Conservation (phyloP, 1,284 basidiomycete species). For the Irpex rosettiformis region DNA sequence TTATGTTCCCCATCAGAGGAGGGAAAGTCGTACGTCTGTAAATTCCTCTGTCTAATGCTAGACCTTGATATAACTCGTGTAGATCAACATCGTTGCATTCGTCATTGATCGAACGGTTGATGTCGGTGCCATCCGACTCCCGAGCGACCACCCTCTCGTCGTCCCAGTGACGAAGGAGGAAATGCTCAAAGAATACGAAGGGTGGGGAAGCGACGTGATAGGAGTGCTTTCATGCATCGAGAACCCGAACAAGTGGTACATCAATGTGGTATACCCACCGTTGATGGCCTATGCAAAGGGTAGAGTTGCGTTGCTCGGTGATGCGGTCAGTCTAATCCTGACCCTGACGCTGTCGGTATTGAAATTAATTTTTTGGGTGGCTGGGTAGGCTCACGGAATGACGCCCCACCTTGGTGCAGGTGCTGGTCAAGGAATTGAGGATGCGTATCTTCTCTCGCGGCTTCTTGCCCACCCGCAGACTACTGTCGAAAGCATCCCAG, state of each 20-base stretch:
- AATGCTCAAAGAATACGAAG: slow-evolving; percentile 43
- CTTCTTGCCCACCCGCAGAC: slow-evolving; percentile 47
- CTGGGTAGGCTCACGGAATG: slow-evolving; percentile 51
- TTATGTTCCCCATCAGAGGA: slow-evolving; percentile 5
- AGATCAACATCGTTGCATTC: slow-evolving; percentile 10
- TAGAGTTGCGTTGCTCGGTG: slow-evolving; percentile 52
- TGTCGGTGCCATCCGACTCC: background rate
- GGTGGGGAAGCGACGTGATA: slow-evolving; percentile 45
- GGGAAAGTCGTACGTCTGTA: slow-evolving; percentile 4
- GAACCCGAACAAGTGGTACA: slow-evolving; percentile 54
- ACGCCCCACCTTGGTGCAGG: slow-evolving; percentile 58
- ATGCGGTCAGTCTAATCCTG: slow-evolving; percentile 41
- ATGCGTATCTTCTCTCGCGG: slow-evolving; percentile 46
- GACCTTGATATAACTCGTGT: background rate
- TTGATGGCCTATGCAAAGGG: slow-evolving; percentile 45
- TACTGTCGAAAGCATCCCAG: slow-evolving; percentile 40
- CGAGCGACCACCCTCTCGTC: background rate
- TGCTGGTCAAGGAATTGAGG: slow-evolving; percentile 62
- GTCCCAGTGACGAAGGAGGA: slow-evolving; percentile 32
- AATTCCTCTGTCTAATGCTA: background rate
- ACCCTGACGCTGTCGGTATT: background rate
- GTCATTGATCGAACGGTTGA: slow-evolving; percentile 1
- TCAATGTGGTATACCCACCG: slow-evolving; percentile 50
- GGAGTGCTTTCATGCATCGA: slow-evolving; percentile 44
- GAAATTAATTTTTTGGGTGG: background rate